Conservation (phyloP, 148 eudicot genomes). For the Rhododendron ferrugineum region DNA sequence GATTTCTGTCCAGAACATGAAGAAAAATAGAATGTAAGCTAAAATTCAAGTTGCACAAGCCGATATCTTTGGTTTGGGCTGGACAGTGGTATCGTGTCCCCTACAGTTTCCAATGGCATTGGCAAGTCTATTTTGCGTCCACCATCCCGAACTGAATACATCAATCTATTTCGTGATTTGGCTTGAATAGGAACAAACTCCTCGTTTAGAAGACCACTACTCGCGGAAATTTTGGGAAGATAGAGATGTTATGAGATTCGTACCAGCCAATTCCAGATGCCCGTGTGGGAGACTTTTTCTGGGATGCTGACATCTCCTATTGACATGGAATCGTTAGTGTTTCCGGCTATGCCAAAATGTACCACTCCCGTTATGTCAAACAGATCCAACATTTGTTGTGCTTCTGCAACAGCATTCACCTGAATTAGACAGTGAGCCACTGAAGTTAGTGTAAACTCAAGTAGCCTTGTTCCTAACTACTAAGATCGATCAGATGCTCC, state of each 20-base stretch:
- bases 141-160: too few relatives aligned
- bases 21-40: not conserved
- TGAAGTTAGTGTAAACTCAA: not conserved
- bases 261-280: not conserved
- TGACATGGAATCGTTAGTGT: slow-evolving; percentile 16
- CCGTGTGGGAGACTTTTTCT: not conserved
- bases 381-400: slow-evolving; percentile 22
- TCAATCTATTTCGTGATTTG: too few relatives aligned
- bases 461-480: not conserved
- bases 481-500: not conserved
- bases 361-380: slow-evolving; percentile 20
- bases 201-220: not conserved
- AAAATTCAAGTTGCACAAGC: not conserved
- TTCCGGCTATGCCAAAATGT: slow-evolving; percentile 18
- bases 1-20: slow-evolving; percentile 16
- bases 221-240: not conserved
- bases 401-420: slow-evolving; percentile 23
- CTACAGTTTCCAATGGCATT: too few relatives aligned
- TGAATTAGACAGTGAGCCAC: not conserved
- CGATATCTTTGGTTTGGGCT: not conserved
- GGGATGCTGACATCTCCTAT: slow-evolving; percentile 25
- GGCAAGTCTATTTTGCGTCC: too few relatives aligned
- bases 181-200: not conserved
- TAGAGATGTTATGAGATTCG: not conserved
- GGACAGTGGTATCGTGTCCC: too few relatives aligned